Conservation (phyloP, 495 filamentous ascomycete genomes). For the Podospora appendiculata region DNA sequence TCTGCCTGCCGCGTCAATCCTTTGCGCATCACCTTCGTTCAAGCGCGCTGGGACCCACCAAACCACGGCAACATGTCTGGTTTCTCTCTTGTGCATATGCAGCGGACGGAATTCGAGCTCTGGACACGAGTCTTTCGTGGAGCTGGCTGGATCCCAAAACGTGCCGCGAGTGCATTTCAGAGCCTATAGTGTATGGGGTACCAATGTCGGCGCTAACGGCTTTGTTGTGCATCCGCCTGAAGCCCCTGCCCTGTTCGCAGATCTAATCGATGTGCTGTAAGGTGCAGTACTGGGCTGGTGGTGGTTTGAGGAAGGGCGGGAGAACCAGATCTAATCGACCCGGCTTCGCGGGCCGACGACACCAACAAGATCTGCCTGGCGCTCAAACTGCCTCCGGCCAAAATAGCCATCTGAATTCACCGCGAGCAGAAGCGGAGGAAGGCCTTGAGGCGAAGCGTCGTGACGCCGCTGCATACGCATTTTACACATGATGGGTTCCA, state of each 20-base stretch:
- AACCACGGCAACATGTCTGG: conserved; percentile 10
- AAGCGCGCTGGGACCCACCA: conserved; percentile 5
- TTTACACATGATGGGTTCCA: too few relatives aligned
- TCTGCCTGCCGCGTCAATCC: conserved; percentile 13
- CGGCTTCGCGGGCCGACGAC: conserved; percentile 22
- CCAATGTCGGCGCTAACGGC: too few relatives aligned
- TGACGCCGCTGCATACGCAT: too few relatives aligned
- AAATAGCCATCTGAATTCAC: too few relatives aligned
- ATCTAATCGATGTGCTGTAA: not conserved
- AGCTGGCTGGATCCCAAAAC: too few relatives aligned
- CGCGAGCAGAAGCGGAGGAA: too few relatives aligned
- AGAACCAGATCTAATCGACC: conserved; percentile 6
- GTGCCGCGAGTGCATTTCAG: too few relatives aligned
- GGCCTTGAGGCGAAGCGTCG: too few relatives aligned
- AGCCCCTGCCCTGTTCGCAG: not conserved
- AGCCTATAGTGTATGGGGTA: too few relatives aligned
- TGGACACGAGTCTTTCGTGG: not conserved
- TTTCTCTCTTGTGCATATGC: conserved; percentile 22
- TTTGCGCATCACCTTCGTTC: not conserved
- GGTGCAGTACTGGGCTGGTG: too few relatives aligned
- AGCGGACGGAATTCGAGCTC: conserved; percentile 6
- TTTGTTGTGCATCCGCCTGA: too few relatives aligned
- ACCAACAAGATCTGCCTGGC: conserved; percentile 2
- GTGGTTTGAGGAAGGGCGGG: not conserved
- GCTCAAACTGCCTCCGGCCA: not conserved